Percentiles rank a stretch among this genome's conserved stretches.
Evolutionary conservation across 208 protist genomes (phyloP).

Genomic region (Naegleria fowleri): DNA sequence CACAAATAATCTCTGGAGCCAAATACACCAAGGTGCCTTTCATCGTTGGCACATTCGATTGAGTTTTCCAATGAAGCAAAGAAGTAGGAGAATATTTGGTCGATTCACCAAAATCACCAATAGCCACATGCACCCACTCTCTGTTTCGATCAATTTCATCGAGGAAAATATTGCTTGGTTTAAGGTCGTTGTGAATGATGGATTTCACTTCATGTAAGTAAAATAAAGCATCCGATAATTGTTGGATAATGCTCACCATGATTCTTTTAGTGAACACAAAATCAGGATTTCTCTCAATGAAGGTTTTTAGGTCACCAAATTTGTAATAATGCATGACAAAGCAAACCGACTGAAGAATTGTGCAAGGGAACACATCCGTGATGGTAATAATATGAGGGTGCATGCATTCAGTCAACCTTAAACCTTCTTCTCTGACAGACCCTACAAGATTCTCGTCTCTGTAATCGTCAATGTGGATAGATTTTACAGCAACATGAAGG

Average conservation of each 20-base stretch:
- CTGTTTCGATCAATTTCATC: not conserved
- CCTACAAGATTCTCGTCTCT: not conserved
- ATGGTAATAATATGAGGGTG: not conserved
- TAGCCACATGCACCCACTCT: not conserved
- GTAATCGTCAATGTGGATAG: not conserved
- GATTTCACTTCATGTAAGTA: not conserved
- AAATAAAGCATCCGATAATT: not conserved
- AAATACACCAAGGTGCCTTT: not conserved
- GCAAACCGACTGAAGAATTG: not conserved
- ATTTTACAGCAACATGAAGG: not conserved
- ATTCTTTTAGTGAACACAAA: not conserved
- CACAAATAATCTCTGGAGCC: not conserved
- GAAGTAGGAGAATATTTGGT: not conserved
- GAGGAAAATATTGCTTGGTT: not conserved
- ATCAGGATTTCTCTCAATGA: not conserved
- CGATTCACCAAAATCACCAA: conserved; percentile 5
- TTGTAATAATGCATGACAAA: not conserved
- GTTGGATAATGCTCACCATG: not conserved
- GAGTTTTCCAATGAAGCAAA: not conserved
- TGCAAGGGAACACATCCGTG: not conserved
- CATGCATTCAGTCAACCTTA: not conserved
- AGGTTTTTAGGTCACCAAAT: not conserved
- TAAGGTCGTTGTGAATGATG: not conserved
- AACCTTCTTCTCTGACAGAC: not conserved
- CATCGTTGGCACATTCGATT: not conserved